phyloP scores from a whole-genome alignment of 768 basidiomycete species.

The Amanita exitialis region DNA sequence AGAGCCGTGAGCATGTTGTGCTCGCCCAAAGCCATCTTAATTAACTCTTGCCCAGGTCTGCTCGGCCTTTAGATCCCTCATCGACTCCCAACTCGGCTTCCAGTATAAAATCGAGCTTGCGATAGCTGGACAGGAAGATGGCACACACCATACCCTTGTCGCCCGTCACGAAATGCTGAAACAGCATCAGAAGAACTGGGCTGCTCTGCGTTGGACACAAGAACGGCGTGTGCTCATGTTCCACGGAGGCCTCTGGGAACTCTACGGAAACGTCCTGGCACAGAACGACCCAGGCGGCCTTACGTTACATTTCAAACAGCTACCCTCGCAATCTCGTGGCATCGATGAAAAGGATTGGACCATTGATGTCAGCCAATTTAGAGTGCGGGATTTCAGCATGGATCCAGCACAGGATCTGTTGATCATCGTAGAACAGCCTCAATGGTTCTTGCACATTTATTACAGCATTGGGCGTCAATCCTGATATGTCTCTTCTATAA shows the following conservation, averaged over 20 bases:
- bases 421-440: constrained; percentile 33
- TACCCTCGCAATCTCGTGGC: constrained; percentile 39
- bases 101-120: constrained; percentile 11
- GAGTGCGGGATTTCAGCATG: constrained; percentile 49
- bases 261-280: constrained; percentile 47
- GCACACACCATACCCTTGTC: constrained; percentile 24
- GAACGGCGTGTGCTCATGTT: constrained; percentile 26
- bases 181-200: constrained; percentile 11
- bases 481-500: not conserved
- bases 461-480: not conserved
- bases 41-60: not conserved
- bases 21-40: not conserved
- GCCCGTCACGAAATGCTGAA: constrained; percentile 5
- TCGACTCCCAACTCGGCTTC: constrained; percentile 2
- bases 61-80: not conserved
- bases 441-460: constrained; percentile 18
- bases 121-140: constrained; percentile 4
- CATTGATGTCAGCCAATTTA: constrained; percentile 21
- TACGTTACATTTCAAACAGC: constrained; percentile 30
- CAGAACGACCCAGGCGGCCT: constrained; percentile 21
- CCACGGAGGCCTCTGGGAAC: constrained; percentile 40
- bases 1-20: constrained; percentile 6
- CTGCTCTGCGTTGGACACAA: constrained; percentile 23
- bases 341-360: constrained; percentile 38
- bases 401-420: constrained; percentile 62